These are phyloP conservation scores for Pseudevernia furfuracea DNA, from an alignment of 495 filamentous ascomycete genomes.

Conservation along the genomic window DNA sequence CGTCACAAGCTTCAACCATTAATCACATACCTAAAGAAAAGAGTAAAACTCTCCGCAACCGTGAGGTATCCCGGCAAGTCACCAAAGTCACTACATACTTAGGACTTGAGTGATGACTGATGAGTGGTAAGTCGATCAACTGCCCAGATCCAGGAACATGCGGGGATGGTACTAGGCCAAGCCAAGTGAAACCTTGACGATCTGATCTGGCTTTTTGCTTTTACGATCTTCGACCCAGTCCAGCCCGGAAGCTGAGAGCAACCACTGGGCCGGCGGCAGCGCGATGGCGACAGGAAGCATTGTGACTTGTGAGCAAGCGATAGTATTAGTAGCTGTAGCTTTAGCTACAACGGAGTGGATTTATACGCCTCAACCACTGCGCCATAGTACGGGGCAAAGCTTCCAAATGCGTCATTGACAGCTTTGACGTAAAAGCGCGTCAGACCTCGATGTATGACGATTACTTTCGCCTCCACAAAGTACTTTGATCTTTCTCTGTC, in stretches of 20 bases:
- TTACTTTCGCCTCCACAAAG: constrained; percentile 2
- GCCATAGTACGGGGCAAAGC: no score
- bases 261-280: not conserved
- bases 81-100: not conserved
- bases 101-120: no score
- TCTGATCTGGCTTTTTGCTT: not conserved
- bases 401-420: constrained; percentile 1
- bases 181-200: not conserved
- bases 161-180: not conserved
- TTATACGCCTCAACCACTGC: no score
- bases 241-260: no score
- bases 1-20: not conserved
- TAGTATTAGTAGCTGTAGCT: not conserved
- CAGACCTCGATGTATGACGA: constrained; percentile 11
- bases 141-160: no score
- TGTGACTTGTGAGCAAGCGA: not conserved
- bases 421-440: constrained; percentile 15
- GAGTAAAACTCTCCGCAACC: not conserved
- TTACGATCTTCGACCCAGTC: not conserved
- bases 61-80: not conserved
- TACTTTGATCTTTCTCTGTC: not conserved
- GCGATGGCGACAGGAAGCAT: not conserved
- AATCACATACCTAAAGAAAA: no score
- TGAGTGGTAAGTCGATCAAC: no score
- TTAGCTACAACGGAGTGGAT: no score